Evolutionary conservation across 441 rosid species (phyloP).

Genomic region (Arabidopsis lyrata): DNA sequence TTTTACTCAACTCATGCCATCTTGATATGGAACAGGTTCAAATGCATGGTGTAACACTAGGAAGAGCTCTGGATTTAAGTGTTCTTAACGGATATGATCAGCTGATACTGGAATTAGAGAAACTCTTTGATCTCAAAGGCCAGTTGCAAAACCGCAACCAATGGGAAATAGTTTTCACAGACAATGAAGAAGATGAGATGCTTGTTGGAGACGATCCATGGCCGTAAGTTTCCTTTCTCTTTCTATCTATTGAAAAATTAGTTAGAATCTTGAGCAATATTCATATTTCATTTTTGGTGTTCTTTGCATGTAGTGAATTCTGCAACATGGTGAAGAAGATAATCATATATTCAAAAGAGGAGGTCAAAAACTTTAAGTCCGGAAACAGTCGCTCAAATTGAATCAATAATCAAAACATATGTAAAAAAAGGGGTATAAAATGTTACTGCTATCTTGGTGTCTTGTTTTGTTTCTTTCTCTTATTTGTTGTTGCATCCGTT

Average conservation of each 20-base stretch:
- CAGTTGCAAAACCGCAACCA: slow-evolving; percentile 40
- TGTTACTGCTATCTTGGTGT: no score
- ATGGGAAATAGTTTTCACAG: slow-evolving; percentile 54
- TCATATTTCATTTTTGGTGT: neutral
- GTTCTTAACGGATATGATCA: slow-evolving; percentile 52
- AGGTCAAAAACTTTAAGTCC: slow-evolving; percentile 6
- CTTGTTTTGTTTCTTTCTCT: no score
- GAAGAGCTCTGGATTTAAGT: slow-evolving; percentile 58
- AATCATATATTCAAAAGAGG: neutral
- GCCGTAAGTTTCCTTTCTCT: slow-evolving; percentile 46
- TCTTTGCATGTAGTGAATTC: slow-evolving; percentile 21
- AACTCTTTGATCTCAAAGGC: slow-evolving; percentile 56
- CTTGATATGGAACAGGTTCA: slow-evolving; percentile 48
- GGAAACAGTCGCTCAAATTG: neutral
- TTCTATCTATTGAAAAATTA: neutral
- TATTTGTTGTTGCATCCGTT: no score
- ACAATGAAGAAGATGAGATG: neutral
- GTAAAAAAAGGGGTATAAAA: no score
- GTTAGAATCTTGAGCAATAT: neutral
- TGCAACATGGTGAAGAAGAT: slow-evolving; percentile 53
- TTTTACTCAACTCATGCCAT: neutral
- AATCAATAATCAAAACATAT: neutral
- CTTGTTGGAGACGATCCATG: slow-evolving; percentile 6
- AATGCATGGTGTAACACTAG: slow-evolving; percentile 60
- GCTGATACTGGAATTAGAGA: slow-evolving; percentile 54